A percentile compares a stretch with the other conserved stretches of the same genome.
Evolutionary conservation across 768 basidiomycete genomes (phyloP).

Genomic region (Chalciporus pseudorubinellus): DNA sequence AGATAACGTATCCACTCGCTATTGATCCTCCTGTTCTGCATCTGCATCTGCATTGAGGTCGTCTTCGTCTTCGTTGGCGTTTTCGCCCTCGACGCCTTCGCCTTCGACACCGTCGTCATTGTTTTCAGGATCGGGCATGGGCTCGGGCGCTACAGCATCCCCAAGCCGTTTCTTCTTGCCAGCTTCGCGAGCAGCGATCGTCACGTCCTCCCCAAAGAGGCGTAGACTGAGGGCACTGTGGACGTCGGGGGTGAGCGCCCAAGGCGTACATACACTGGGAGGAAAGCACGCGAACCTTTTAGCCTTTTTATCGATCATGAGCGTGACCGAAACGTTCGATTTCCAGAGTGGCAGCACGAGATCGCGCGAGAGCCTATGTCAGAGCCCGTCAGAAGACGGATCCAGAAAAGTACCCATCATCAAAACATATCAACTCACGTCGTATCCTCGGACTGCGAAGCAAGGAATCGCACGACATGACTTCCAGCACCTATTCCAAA

Average conservation of each 20-base stretch:
- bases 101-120: not conserved
- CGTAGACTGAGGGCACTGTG: conserved; percentile 82
- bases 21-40: conserved; percentile 10
- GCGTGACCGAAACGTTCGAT: conserved; percentile 77
- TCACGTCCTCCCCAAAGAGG: conserved; percentile 79
- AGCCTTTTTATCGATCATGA: conserved; percentile 97
- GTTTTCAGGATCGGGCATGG: conserved; percentile 3
- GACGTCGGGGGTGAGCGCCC: not conserved
- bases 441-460: conserved; percentile 49
- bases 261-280: no score
- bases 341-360: conserved; percentile 96
- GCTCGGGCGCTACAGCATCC: not conserved
- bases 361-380: conserved; percentile 64
- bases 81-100: not conserved
- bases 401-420: no score
- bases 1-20: conserved; percentile 10
- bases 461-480: conserved; percentile 67
- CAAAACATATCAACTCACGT: conserved; percentile 51
- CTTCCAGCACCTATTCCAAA: conserved; percentile 56
- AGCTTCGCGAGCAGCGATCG: conserved; percentile 43
- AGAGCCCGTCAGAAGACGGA: not conserved
- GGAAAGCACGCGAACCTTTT: conserved; percentile 60
- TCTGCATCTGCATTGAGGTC: conserved; percentile 3
- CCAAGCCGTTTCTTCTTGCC: conserved; percentile 21
- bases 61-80: conserved; percentile 5